Evolutionary conservation across 2,329 filamentous ascomycete species (phyloP).

Genomic region (Talaromyces piceae): DNA sequence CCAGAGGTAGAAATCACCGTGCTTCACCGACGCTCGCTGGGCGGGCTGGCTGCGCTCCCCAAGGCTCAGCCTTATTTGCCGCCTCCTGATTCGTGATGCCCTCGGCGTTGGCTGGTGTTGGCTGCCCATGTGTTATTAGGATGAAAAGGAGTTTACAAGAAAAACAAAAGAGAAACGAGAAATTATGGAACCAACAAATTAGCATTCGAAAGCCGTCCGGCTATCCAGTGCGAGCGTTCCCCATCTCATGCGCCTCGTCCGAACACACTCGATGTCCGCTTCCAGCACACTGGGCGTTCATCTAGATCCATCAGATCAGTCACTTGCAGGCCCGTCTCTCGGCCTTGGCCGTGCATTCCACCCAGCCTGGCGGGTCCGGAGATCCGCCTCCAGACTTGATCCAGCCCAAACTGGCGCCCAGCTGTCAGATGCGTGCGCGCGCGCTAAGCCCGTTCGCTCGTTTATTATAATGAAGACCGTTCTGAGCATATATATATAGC

Average conservation of each 20-base stretch:
- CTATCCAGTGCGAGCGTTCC: background rate
- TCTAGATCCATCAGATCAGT: background rate
- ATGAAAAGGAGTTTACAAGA: background rate
- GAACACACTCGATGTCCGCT: background rate
- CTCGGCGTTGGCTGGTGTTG: background rate
- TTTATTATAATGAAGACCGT: background rate
- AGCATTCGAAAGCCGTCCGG: no score
- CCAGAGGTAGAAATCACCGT: background rate
- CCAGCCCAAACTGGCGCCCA: background rate
- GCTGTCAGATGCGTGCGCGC: background rate
- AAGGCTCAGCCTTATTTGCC: background rate
- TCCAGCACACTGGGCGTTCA: background rate
- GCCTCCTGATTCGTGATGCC: background rate
- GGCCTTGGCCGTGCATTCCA: background rate
- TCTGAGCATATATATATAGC: background rate
- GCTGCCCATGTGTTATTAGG: background rate
- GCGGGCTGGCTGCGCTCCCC: background rate
- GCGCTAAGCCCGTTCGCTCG: background rate
- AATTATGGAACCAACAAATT: background rate
- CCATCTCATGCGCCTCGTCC: slow-evolving; percentile 20
- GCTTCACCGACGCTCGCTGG: background rate
- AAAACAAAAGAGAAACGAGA: background rate
- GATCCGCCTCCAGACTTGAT: background rate
- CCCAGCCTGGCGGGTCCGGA: background rate
- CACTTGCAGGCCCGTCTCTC: background rate